phyloP scores from a whole-genome alignment of 306 rosid genomes.

The Carpinus viminea region DNA sequence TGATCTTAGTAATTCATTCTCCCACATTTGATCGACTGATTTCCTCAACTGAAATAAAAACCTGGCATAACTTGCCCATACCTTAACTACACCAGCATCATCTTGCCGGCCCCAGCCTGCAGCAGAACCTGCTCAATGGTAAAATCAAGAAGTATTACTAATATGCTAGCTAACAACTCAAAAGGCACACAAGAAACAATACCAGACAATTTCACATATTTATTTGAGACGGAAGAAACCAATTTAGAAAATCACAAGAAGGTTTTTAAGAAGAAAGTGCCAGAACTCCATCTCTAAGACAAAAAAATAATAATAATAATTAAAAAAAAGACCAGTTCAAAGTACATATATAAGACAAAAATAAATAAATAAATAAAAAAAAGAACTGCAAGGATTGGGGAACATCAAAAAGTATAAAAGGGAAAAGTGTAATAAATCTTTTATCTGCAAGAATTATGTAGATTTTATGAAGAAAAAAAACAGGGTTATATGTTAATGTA shows the following conservation, averaged over 20 bases:
- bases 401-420: too few relatives aligned
- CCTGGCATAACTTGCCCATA: conserved; percentile 32
- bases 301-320: too few relatives aligned
- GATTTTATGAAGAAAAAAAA: neutral
- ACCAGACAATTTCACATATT: neutral
- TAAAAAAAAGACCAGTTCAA: too few relatives aligned
- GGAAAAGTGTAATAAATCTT: neutral
- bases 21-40: neutral
- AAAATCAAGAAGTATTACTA: conserved; percentile 13
- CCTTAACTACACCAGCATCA: conserved; percentile 98
- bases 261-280: neutral
- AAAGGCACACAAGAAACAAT: neutral
- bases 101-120: conserved; percentile 97
- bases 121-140: conserved; percentile 73
- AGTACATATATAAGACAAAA: neutral
- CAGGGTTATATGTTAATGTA: neutral
- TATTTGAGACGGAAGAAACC: neutral
- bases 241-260: neutral
- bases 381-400: neutral
- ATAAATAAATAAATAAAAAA: neutral
- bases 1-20: neutral
- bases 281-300: neutral
- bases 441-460: neutral
- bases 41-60: conserved; percentile 14
- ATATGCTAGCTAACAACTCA: conserved; percentile 5